Conservation (phyloP, 2,329 filamentous ascomycete species). For the Xylariaceae sp. region DNA sequence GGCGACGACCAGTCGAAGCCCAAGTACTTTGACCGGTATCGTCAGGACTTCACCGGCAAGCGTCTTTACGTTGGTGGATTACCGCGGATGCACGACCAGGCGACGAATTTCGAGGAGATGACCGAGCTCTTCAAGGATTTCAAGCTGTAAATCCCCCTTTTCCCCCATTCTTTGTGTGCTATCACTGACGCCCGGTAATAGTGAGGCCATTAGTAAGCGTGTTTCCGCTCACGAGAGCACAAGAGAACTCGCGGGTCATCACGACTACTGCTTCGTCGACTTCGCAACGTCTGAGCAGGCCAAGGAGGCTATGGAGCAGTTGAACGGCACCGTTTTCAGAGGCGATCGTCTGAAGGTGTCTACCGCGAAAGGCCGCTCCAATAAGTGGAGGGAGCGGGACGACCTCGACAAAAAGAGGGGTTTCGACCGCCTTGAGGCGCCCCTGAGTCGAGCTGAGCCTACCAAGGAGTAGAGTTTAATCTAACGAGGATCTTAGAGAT, state of each 20-base stretch:
- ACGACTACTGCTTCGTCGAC: constrained; percentile 64
- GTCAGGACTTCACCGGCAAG: constrained; percentile 29
- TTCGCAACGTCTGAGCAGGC: constrained; percentile 52
- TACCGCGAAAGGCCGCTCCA: constrained; percentile 22
- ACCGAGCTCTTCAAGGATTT: constrained; percentile 43
- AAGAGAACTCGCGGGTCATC: constrained; percentile 45
- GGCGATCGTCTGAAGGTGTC: constrained; percentile 27
- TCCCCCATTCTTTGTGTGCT: not conserved
- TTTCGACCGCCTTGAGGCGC: constrained; percentile 4
- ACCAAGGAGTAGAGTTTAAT: constrained; percentile 2
- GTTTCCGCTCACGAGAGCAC: constrained; percentile 56
- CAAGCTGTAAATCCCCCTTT: constrained; percentile 34
- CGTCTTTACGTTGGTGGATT: constrained; percentile 49
- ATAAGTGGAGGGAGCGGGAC: constrained; percentile 26
- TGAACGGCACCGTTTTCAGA: constrained; percentile 34
- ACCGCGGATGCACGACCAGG: constrained; percentile 44
- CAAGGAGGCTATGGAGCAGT: constrained; percentile 41
- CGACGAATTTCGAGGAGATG: constrained; percentile 43
- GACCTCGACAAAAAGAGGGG: constrained; percentile 13
- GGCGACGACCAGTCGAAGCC: constrained; percentile 19
- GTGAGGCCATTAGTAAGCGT: constrained; percentile 41
- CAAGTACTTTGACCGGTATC: constrained; percentile 17
- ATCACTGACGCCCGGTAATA: constrained; percentile 17
- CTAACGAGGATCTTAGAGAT: not conserved
- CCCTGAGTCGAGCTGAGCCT: constrained; percentile 2